phyloP scores from a whole-genome alignment of 139 green algal genomes.

The Chlamydomonas eustigma region DNA sequence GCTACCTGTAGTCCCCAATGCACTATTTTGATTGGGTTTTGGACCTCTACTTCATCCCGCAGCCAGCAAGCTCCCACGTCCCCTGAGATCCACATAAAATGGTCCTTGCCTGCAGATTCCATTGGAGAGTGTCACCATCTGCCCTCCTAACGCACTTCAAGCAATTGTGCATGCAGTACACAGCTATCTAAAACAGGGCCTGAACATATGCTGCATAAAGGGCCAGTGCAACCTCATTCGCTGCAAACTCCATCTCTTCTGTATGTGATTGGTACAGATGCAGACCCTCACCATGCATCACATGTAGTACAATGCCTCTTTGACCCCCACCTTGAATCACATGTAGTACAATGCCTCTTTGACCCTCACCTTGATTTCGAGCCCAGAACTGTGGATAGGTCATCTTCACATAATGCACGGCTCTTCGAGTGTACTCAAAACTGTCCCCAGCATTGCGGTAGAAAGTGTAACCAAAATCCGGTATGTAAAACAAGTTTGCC shows the following conservation, averaged over 20 bases:
- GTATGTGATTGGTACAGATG: too few species aligned
- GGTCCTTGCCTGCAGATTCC: constrained; percentile 16
- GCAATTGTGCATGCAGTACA: too few species aligned
- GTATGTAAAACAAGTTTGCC: constrained; percentile 20
- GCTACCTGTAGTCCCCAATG: constrained; percentile 18
- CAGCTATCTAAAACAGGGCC: too few species aligned
- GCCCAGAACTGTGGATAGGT: constrained; percentile 5
- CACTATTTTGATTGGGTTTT: constrained; percentile 15
- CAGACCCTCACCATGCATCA: too few species aligned
- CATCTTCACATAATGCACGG: not conserved
- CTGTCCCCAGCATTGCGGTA: not conserved
- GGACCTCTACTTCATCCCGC: not conserved
- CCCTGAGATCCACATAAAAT: constrained; percentile 12
- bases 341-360: not conserved
- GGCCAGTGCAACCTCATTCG: too few species aligned
- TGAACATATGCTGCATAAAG: too few species aligned
- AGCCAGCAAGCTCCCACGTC: constrained; percentile 16
- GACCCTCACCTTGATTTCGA: constrained; percentile 8
- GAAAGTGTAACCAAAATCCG: not conserved
- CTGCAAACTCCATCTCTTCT: too few species aligned
- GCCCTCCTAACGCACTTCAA: too few species aligned
- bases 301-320: not conserved
- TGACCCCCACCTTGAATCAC: too few species aligned
- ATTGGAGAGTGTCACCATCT: too few species aligned
- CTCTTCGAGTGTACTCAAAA: not conserved